phyloP scores from a whole-genome alignment of 768 basidiomycete genomes.

The Trichaptum fuscoviolaceum region DNA sequence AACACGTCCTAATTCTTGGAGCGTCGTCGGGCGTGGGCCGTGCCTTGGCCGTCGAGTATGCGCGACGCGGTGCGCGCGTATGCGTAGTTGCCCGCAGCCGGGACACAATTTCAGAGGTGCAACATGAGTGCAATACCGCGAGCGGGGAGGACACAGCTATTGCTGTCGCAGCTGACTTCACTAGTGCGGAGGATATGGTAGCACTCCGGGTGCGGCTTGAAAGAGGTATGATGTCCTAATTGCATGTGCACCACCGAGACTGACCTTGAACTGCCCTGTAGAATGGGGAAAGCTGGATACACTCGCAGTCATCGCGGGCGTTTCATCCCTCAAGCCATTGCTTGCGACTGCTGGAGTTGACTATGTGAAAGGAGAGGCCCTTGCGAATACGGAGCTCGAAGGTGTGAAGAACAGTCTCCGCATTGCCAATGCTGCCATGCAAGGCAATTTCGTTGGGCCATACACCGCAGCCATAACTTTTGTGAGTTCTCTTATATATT shows the following conservation, averaged over 20 bases:
- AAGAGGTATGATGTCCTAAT: slow-evolving; percentile 37
- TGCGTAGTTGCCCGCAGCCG: slow-evolving; percentile 74
- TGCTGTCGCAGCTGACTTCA: slow-evolving; percentile 56
- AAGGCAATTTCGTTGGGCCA: slow-evolving; percentile 67
- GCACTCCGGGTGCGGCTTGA: slow-evolving; percentile 47
- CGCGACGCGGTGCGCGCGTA: slow-evolving; percentile 65
- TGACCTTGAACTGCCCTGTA: slow-evolving; percentile 22
- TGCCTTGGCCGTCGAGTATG: slow-evolving; percentile 64
- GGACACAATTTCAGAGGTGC: slow-evolving; percentile 22
- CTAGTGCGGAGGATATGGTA: slow-evolving; percentile 62
- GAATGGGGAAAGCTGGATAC: slow-evolving; percentile 86
- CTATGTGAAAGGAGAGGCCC: slow-evolving; percentile 20
- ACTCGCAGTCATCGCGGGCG: slow-evolving; percentile 74
- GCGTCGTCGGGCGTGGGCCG: slow-evolving; percentile 82
- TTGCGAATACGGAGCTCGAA: slow-evolving; percentile 38
- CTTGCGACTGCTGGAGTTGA: slow-evolving; percentile 62
- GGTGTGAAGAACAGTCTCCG: slow-evolving; percentile 58
- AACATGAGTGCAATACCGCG: not conserved
- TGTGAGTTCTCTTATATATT: slow-evolving; percentile 36
- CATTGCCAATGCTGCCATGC: slow-evolving; percentile 49
- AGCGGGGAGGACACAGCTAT: slow-evolving; percentile 30
- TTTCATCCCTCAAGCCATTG: slow-evolving; percentile 74
- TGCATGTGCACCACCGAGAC: not conserved
- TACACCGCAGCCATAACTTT: slow-evolving; percentile 66
- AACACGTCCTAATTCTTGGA: slow-evolving; percentile 78